Percentiles rank a stretch among this genome's conserved stretches.
phyloP scores from a whole-genome alignment of 441 rosid genomes.

The Jatropha podagrica region DNA sequence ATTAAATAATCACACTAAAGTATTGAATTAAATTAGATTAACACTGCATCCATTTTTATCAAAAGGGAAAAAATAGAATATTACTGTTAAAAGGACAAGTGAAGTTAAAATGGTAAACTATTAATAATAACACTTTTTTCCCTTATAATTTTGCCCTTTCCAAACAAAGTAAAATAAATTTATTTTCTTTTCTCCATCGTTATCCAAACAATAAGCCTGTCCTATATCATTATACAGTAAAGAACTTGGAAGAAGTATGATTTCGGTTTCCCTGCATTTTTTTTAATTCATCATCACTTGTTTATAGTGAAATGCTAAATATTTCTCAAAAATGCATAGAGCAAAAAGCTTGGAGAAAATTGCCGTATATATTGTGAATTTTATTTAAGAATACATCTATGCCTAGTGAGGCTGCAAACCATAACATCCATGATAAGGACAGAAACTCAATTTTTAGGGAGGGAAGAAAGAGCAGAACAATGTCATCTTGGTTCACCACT shows the following conservation, averaged over 20 bases:
- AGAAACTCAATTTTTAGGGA: slow-evolving; percentile 35
- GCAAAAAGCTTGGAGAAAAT: not conserved
- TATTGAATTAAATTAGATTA: no score
- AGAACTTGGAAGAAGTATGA: no score
- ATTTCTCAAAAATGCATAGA: no score
- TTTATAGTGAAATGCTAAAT: not conserved
- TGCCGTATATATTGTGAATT: not conserved
- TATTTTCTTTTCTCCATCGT: no score
- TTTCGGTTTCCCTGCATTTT: not conserved
- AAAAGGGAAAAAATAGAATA: no score
- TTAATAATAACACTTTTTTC: no score
- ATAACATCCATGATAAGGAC: slow-evolving; percentile 33
- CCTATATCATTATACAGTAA: not conserved
- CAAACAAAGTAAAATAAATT: no score
- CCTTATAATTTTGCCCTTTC: no score
- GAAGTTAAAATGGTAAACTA: no score
- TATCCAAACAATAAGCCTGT: not conserved
- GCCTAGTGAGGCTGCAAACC: slow-evolving; percentile 33
- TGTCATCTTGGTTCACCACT: slow-evolving; percentile 81
- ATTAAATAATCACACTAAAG: no score
- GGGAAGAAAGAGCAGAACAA: slow-evolving; percentile 54
- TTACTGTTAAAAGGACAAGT: no score
- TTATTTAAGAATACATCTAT: slow-evolving; percentile 25
- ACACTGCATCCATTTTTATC: no score
- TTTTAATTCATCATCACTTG: not conserved